These are phyloP conservation scores for Penicillium crustosum DNA, from an alignment of 2,329 filamentous ascomycete species.

Conservation along the genomic window DNA sequence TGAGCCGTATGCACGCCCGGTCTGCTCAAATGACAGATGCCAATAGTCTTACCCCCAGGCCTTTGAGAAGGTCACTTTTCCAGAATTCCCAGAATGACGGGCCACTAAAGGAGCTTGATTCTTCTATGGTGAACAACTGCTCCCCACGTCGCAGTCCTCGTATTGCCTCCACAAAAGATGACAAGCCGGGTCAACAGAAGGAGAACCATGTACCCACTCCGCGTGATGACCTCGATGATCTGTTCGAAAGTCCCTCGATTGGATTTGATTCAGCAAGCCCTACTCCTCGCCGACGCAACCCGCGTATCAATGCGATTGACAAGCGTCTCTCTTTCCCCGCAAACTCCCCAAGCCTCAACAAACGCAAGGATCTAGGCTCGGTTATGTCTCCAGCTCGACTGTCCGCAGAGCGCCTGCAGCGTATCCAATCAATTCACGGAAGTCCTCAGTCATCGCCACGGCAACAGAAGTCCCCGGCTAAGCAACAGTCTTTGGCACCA, in stretches of 20 bases:
- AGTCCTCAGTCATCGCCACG: slow-evolving; percentile 19
- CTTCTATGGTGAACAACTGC: slow-evolving; percentile 45
- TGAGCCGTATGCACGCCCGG: slow-evolving; percentile 50
- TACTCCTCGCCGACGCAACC: slow-evolving; percentile 56
- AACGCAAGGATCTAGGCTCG: slow-evolving; percentile 23
- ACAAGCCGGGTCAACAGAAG: slow-evolving; percentile 49
- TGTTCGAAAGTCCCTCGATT: slow-evolving; percentile 63
- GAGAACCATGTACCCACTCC: slow-evolving; percentile 54
- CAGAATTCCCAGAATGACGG: slow-evolving; percentile 39
- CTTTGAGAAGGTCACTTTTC: slow-evolving; percentile 49
- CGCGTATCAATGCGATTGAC: slow-evolving; percentile 39
- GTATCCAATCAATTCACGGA: slow-evolving; percentile 32
- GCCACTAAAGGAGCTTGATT: slow-evolving; percentile 38
- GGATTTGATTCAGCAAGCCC: slow-evolving; percentile 56
- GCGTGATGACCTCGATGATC: slow-evolving; percentile 57
- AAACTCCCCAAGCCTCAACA: slow-evolving; percentile 34
- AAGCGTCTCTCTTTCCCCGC: slow-evolving; percentile 41
- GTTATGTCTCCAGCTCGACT: slow-evolving; percentile 32
- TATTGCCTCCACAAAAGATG: slow-evolving; percentile 34
- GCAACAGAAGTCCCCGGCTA: slow-evolving; percentile 28
- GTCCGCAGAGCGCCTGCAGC: slow-evolving; percentile 36
- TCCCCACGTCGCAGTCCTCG: slow-evolving; percentile 49
- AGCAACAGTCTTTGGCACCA: slow-evolving; percentile 16
- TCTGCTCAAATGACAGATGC: slow-evolving; percentile 44
- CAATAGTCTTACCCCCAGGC: slow-evolving; percentile 56